A percentile compares a stretch with the other conserved stretches of the same genome.
Conservation (phyloP, 768 basidiomycete species). For the Agaricus blazei region DNA sequence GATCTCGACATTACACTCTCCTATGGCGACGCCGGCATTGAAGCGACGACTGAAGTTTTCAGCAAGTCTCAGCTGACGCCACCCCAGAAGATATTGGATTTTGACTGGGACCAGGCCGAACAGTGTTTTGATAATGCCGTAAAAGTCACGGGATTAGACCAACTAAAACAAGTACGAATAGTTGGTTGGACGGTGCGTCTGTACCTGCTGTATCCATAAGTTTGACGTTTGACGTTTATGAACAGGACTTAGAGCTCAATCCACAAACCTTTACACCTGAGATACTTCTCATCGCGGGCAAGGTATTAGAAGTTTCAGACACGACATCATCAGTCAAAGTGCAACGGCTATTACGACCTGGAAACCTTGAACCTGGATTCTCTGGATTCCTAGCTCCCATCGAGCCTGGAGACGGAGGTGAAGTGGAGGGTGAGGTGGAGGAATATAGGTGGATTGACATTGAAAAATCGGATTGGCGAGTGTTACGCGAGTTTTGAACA, state of each 20-base stretch:
- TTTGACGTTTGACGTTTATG: background rate
- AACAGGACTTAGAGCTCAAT: constrained; percentile 55
- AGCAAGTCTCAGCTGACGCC: background rate
- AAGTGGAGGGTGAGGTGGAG: constrained; percentile 18
- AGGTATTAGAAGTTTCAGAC: constrained; percentile 22
- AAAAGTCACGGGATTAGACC: constrained; percentile 18
- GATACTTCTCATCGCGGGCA: constrained; percentile 42
- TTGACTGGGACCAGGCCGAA: constrained; percentile 35
- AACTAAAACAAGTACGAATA: constrained; percentile 24
- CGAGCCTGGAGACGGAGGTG: constrained; percentile 15
- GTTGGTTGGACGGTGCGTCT: constrained; percentile 48
- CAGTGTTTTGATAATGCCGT: constrained; percentile 23
- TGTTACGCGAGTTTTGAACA: background rate
- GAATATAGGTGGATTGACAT: constrained; percentile 20
- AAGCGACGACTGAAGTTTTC: constrained; percentile 7
- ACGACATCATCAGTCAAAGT: constrained; percentile 13
- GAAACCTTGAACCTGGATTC: background rate
- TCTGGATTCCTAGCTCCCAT: constrained; percentile 14
- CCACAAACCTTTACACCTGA: constrained; percentile 58
- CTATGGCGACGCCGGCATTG: constrained; percentile 15
- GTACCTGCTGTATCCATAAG: background rate
- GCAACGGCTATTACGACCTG: constrained; percentile 15
- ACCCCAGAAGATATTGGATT: constrained; percentile 8
- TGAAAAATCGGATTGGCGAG: background rate
- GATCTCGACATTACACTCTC: constrained; percentile 14